phyloP scores from a whole-genome alignment of 768 basidiomycete species.

The Clavulina sp. region DNA sequence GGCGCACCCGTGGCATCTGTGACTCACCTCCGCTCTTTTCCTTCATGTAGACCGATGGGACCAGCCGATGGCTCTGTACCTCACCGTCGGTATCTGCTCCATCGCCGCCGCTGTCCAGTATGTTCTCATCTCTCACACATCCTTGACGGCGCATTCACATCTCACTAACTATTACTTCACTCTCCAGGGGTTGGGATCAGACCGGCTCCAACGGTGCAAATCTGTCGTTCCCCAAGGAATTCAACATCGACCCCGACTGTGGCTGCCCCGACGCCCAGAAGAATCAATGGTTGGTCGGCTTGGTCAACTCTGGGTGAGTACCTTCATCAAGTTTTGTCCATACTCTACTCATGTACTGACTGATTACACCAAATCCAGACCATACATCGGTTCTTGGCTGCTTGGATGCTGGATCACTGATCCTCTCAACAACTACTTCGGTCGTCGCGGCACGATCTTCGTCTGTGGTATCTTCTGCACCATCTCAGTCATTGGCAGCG shows the following conservation, averaged over 20 bases:
- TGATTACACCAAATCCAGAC: neutral
- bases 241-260: conserved; percentile 12
- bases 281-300: conserved; percentile 6
- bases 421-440: conserved; percentile 44
- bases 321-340: neutral
- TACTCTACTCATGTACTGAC: too few relatives aligned
- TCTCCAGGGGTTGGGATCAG: too few relatives aligned
- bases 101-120: conserved; percentile 13
- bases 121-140: neutral
- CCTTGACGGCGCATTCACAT: neutral
- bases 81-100: conserved; percentile 13
- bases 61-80: conserved; percentile 14
- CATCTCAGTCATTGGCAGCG: conserved; percentile 36
- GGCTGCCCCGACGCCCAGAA: neutral
- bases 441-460: conserved; percentile 38
- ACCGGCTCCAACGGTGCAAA: conserved; percentile 15
- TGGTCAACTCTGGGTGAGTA: conserved; percentile 2
- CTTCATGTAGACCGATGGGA: too few relatives aligned
- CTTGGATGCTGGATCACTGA: conserved; percentile 41
- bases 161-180: neutral
- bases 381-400: conserved; percentile 8
- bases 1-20: too few relatives aligned
- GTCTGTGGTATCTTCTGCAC: conserved; percentile 27
- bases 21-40: too few relatives aligned
- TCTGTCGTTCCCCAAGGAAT: conserved; percentile 15